A percentile compares a stretch with the other conserved stretches of the same genome.
Conservation (phyloP, 169 alveolate species). For the Besnoitia besnoiti region DNA sequence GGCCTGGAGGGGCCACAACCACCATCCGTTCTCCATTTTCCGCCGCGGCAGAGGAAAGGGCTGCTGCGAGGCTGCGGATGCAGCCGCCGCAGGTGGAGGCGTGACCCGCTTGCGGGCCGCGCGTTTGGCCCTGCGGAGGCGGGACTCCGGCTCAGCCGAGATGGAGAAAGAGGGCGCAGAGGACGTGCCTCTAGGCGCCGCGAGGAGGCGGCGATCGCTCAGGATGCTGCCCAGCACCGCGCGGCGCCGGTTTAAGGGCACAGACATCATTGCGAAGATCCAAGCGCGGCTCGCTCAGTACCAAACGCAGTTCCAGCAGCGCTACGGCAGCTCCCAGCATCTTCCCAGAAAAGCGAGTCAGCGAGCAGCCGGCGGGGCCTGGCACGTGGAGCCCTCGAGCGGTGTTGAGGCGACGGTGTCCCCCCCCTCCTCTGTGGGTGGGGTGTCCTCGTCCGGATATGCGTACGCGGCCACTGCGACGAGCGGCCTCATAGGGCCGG, state of each 20-base stretch:
- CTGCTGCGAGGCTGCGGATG: constrained; percentile 28
- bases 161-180: not conserved
- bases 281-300: constrained; percentile 16
- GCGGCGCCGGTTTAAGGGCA: not conserved
- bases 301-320: not conserved
- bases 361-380: not conserved
- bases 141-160: not conserved
- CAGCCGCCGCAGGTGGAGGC: not conserved
- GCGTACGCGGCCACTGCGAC: not conserved
- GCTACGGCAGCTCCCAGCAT: not conserved
- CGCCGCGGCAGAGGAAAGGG: constrained; percentile 33
- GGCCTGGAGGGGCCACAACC: not conserved
- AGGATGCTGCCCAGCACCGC: not conserved
- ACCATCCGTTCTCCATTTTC: not conserved
- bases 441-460: not conserved
- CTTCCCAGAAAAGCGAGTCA: not conserved
- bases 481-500: not conserved
- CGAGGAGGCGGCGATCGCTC: not conserved
- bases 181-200: not conserved
- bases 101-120: not conserved
- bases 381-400: not conserved
- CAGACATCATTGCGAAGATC: constrained; percentile 1
- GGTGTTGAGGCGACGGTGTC: not conserved
- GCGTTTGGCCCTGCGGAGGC: not conserved
- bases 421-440: too few relatives aligned